Evolutionary conservation across 768 basidiomycete species (phyloP).

Genomic region (Phylloporus arenicola): DNA sequence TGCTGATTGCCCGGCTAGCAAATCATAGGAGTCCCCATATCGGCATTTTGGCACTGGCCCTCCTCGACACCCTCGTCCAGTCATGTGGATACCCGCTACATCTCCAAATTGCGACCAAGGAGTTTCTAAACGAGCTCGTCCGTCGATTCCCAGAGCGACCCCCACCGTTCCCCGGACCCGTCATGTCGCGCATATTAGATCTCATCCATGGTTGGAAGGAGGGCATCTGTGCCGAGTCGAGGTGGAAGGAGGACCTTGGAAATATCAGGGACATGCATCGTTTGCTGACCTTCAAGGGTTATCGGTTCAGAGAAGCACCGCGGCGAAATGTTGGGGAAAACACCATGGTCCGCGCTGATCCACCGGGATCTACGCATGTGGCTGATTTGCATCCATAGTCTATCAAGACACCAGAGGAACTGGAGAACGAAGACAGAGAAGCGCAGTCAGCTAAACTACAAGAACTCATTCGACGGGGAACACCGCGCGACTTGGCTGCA

Average conservation of each 20-base stretch:
- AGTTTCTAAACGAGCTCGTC: slow-evolving; percentile 97
- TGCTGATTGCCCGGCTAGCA: slow-evolving; percentile 74
- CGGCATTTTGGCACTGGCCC: slow-evolving; percentile 75
- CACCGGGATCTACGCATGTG: neutral
- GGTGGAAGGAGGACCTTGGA: slow-evolving; percentile 94
- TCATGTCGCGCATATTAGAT: slow-evolving; percentile 92
- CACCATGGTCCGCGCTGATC: slow-evolving; percentile 17
- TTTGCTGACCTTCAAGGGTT: slow-evolving; percentile 89
- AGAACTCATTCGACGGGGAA: slow-evolving; percentile 92
- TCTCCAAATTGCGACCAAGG: slow-evolving; percentile 94
- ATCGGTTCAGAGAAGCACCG: slow-evolving; percentile 58
- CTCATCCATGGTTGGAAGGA: slow-evolving; percentile 94
- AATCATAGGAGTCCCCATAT: slow-evolving; percentile 94
- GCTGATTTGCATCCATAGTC: slow-evolving; percentile 45
- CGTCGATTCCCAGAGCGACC: slow-evolving; percentile 97
- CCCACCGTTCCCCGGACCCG: slow-evolving; percentile 88
- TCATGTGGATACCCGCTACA: slow-evolving; percentile 97
- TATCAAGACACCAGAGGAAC: slow-evolving; percentile 91
- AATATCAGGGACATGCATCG: slow-evolving; percentile 99
- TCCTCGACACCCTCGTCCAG: slow-evolving; percentile 89
- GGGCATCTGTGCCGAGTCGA: slow-evolving; percentile 78
- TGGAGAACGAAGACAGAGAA: slow-evolving; percentile 91
- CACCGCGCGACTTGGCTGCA: slow-evolving; percentile 89
- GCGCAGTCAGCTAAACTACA: slow-evolving; percentile 98
- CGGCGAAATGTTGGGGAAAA: slow-evolving; percentile 16